Evolutionary conservation across 106 monocot genomes (phyloP).

Genomic region (Acanthochlamys bracteata): DNA sequence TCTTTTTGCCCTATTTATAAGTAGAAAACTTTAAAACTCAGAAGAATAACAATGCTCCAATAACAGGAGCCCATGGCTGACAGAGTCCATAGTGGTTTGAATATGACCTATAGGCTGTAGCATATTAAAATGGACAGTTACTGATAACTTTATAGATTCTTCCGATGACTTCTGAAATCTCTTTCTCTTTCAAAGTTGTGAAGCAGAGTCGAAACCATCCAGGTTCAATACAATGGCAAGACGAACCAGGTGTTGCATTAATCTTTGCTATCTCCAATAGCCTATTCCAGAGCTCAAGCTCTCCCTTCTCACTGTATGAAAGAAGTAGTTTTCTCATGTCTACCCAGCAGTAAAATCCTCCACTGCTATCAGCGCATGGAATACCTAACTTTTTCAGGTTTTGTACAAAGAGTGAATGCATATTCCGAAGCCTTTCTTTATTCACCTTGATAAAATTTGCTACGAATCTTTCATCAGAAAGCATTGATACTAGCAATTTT

Average conservation of each 20-base stretch:
- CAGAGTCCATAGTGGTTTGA: too few relatives aligned
- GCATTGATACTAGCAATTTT: conserved; percentile 59
- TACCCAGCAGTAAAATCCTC: conserved; percentile 92
- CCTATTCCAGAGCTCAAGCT: conserved; percentile 79
- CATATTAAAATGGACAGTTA: too few relatives aligned
- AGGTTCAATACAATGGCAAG: conserved; percentile 93
- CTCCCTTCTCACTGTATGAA: conserved; percentile 82
- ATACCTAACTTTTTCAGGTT: conserved; percentile 71
- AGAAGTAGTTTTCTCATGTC: conserved; percentile 74
- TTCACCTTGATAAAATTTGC: conserved; percentile 38
- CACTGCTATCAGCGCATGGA: conserved; percentile 50
- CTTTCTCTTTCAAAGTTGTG: conserved; percentile 47
- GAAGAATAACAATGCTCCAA: too few relatives aligned
- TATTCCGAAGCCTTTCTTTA: conserved; percentile 39
- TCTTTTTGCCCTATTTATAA: too few relatives aligned
- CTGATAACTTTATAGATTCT: conserved; percentile 26
- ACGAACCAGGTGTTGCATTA: conserved; percentile 71
- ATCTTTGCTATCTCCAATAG: conserved; percentile 66
- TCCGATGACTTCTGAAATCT: conserved; percentile 76
- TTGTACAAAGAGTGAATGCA: conserved; percentile 55
- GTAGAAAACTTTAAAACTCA: too few relatives aligned
- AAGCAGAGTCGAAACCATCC: conserved; percentile 95
- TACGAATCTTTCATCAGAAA: conserved; percentile 58
- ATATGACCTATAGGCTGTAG: too few relatives aligned
- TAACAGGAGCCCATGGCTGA: too few relatives aligned